Evolutionary conservation across 2,329 filamentous ascomycete genomes (phyloP).

Genomic region (Fusarium incarnatum): DNA sequence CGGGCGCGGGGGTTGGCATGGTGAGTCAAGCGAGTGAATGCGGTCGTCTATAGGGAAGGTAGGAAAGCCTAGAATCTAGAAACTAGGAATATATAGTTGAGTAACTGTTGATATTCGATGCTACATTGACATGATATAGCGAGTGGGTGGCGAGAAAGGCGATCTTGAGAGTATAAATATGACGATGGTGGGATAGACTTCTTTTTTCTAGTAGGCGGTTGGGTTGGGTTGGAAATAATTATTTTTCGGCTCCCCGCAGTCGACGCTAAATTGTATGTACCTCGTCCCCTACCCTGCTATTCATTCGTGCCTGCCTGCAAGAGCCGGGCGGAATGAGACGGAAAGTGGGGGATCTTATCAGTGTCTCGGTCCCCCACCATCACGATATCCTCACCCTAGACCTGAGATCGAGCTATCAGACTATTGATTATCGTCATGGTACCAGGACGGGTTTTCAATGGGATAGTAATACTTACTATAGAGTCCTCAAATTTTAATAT

Average conservation of each 20-base stretch:
- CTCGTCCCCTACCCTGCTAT: conserved; percentile 42
- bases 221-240: conserved; percentile 41
- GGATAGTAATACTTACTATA: too few relatives aligned
- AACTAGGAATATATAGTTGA: neutral
- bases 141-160: conserved; percentile 9
- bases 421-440: neutral
- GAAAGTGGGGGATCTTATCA: conserved; percentile 43
- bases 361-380: conserved; percentile 29
- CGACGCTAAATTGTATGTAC: conserved; percentile 33
- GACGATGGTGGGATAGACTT: conserved; percentile 22
- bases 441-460: too few relatives aligned
- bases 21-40: conserved; percentile 37
- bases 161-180: conserved; percentile 6
- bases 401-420: neutral
- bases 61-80: neutral
- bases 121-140: conserved; percentile 46
- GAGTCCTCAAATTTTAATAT: too few relatives aligned
- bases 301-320: conserved; percentile 4
- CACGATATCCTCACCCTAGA: conserved; percentile 24
- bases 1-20: conserved; percentile 48
- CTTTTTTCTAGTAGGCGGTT: conserved; percentile 16
- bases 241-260: conserved; percentile 44
- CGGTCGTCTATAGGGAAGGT: neutral
- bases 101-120: conserved; percentile 21
- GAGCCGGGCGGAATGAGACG: conserved; percentile 7